Percentiles rank a stretch among this genome's conserved stretches.
Conservation (phyloP, 2,329 filamentous ascomycete genomes). For the Sporothrix inflata region DNA sequence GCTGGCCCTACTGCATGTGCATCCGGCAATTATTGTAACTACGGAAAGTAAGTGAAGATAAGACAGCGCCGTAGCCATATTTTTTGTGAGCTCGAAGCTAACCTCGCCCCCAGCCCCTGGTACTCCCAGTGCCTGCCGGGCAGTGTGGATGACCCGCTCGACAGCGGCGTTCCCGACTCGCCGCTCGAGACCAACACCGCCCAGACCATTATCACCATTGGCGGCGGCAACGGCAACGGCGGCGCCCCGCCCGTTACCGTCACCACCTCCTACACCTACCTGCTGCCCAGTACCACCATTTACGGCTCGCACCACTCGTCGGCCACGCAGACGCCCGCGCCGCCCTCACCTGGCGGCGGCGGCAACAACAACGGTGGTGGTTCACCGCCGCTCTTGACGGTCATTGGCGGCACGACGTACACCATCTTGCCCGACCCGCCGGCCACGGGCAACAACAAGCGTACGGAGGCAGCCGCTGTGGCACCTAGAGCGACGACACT, state of each 20-base stretch:
- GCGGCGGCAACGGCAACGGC: background rate
- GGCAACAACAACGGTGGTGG: background rate
- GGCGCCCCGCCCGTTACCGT: conserved; percentile 24
- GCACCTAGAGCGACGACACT: conserved; percentile 4
- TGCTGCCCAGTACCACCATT: conserved; percentile 28
- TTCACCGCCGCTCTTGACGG: background rate
- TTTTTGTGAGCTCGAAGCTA: background rate
- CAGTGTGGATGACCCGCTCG: conserved; percentile 22
- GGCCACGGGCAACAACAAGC: conserved; percentile 18
- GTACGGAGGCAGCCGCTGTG: background rate
- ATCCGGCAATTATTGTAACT: conserved; percentile 22
- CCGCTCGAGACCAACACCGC: conserved; percentile 26
- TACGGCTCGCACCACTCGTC: background rate
- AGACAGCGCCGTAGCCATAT: too few species aligned
- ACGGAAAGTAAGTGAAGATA: conserved; percentile 16
- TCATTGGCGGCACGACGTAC: conserved; percentile 25
- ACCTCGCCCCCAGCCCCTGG: conserved; percentile 20
- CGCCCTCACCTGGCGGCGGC: background rate
- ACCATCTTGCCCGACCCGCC: conserved; percentile 24
- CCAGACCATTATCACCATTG: conserved; percentile 29
- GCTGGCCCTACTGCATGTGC: conserved; percentile 14
- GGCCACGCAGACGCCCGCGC: conserved; percentile 2
- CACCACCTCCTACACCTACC: conserved; percentile 26
- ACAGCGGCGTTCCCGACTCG: conserved; percentile 22
- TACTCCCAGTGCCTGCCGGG: conserved; percentile 31